Evolutionary conservation across 441 rosid genomes (phyloP), one percentile per base, ranked within the genome.

Genomic region (Erodium moschatum): DNA sequence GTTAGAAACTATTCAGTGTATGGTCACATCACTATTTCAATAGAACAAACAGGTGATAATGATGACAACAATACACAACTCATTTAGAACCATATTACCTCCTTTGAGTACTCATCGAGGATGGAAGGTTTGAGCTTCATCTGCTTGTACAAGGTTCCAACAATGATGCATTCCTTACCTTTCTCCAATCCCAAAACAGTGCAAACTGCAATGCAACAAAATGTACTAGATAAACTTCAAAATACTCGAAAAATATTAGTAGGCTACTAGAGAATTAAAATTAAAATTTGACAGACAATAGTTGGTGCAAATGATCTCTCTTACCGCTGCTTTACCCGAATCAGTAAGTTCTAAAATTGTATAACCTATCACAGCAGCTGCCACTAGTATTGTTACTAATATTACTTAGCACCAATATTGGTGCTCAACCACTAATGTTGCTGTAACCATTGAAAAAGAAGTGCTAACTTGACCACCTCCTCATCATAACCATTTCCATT

Each of bases 51-150:
- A 7, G 63, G 0, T 56, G 27, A 44, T 6, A 44, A 74, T 31
- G 29, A 60, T 61, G 69, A n/a, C 11, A 33, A 2, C 6, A 44
- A 24, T 15, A 18, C 19, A 52, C 67, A 56, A 62, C 20, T 18
- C 72, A 67, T 31, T 33, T 66, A 54, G 13, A 12, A 69, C 69
- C 72, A 46, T 42, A 54, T 50, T 75, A 91, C 97, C 96, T 91
- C 92, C 82, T 88, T 94, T 40, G 99, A 87, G 75, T 94, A 94
- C 81, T 91, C 99, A 76, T 91, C 97, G 71, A 94, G 97, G 75
- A 94, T 84, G 63, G 87, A 85, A 75, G 97, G 97, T 73, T 94
- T 94, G 70, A 94, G 97, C 80, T 91, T 87, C 99, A 94, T 94
- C 70, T 91, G 88, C 83, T 93, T 93, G 84, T 82, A 93, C 72